Evolutionary conservation across 2,329 filamentous ascomycete species (phyloP), one percentile per base, ranked within the genome.

Genomic region (Trichoderma sp.): DNA sequence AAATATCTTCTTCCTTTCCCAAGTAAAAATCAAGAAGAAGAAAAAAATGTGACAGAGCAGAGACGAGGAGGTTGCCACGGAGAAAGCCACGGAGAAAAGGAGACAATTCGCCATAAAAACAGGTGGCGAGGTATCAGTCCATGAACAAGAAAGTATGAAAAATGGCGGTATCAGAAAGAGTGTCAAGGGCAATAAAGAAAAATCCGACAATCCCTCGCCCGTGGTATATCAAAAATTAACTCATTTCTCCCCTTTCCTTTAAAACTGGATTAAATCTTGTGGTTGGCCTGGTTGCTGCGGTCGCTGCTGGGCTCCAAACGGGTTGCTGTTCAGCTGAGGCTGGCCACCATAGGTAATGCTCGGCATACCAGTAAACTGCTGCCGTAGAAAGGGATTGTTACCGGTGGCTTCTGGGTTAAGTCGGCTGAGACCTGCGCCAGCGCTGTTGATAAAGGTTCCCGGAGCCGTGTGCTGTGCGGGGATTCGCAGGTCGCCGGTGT

Each of bases 401-500:
- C 91, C 91, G 2, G 90, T 93, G 0, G 92, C 93, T 24, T 94
- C 84, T 66, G 84, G 78, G 70, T 83, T 92, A 54, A 97, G 81
- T 69, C 87, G 87, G 74, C 89, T 88, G 68, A 92, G 82, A n/a
- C 93, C 92, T 46, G 91, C 85, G 60, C 96, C 96, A 7, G 96
- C 94, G 70, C 93, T 97, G 82, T 99, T 99, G 81, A 99, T 91
- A 78, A 98, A 99, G 0, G 92, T 96, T 30, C 95, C 96, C 0
- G 96, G 96, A 1, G 96, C 94, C 0, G 96, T 99, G 79, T 99
- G 96, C 78, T 99, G 96, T 2, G 96, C 90, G 1, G 96, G 96
- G 72, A 99, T 97, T 79, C 96, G 94, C 58, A 97, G 85, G 72
- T 98, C 93, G 73, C 96, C 96, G n/a, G 93, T 93, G 79, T 99